These are phyloP conservation scores for Ceratonia siliqua DNA, from an alignment of 306 rosid genomes.

Conservation along the genomic window DNA sequence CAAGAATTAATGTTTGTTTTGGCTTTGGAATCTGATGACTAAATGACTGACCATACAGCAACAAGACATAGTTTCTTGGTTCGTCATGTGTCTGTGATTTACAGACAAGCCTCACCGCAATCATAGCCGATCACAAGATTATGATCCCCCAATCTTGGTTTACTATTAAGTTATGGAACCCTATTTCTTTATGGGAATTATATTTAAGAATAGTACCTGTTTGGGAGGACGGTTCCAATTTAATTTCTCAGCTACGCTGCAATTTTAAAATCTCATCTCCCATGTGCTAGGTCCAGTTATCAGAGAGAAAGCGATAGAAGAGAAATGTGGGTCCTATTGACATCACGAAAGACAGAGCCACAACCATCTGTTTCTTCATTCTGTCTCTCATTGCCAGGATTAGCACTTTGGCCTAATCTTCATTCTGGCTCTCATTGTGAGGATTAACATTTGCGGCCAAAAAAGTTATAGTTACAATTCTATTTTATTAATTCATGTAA, in stretches of 20 bases:
- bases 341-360: conserved; percentile 24
- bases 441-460: too few species aligned
- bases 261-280: conserved; percentile 27
- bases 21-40: conserved; percentile 26
- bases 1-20: conserved; percentile 42
- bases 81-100: conserved; percentile 39
- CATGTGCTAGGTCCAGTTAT: conserved; percentile 53
- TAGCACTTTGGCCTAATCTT: too few species aligned
- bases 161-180: not conserved
- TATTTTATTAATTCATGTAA: too few species aligned
- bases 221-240: conserved; percentile 3
- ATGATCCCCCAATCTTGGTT: conserved; percentile 51
- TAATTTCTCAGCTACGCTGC: conserved; percentile 32
- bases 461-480: too few species aligned
- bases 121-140: conserved; percentile 50
- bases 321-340: conserved; percentile 16
- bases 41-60: not conserved
- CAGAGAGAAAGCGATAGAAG: not conserved
- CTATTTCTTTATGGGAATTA: not conserved
- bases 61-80: conserved; percentile 37
- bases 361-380: conserved; percentile 33
- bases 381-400: conserved; percentile 32
- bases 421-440: too few species aligned
- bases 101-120: conserved; percentile 43
- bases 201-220: not conserved